A percentile compares a stretch with the other conserved stretches of the same genome.
These are phyloP conservation scores for Harringtonia lauricola DNA, from an alignment of 2,329 filamentous ascomycete species.

Conservation along the genomic window DNA sequence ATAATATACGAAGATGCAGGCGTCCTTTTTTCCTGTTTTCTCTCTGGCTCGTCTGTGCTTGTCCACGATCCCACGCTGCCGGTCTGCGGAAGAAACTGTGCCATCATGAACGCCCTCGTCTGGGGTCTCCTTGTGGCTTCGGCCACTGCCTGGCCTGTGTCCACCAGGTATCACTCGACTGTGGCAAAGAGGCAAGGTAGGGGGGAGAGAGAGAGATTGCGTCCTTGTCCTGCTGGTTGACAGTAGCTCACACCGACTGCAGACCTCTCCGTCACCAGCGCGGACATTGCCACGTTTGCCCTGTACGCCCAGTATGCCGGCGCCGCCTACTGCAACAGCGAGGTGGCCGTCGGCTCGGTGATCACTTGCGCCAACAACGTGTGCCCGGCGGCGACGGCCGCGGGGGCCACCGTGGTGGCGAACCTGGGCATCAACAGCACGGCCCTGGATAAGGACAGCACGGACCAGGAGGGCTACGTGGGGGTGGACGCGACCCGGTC, in stretches of 20 bases:
- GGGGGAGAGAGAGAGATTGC: no score
- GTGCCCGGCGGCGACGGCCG: slow-evolving; percentile 32
- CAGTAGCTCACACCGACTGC: background rate
- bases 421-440: slow-evolving; percentile 19
- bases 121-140: background rate
- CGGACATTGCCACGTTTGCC: slow-evolving; percentile 27
- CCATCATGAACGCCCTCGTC: background rate
- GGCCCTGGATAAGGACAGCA: slow-evolving; percentile 6
- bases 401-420: slow-evolving; percentile 30
- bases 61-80: no score
- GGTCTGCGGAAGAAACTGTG: background rate
- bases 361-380: slow-evolving; percentile 30
- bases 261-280: slow-evolving; percentile 14
- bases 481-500: slow-evolving; percentile 34
- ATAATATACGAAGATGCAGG: no score
- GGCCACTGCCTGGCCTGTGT: background rate
- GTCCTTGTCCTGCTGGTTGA: no score
- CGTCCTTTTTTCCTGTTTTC: no score
- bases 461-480: slow-evolving; percentile 35
- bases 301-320: slow-evolving; percentile 41
- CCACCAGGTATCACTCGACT: no score
- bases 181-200: no score
- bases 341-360: slow-evolving; percentile 23
- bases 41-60: no score
- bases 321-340: slow-evolving; percentile 42